These are phyloP conservation scores for Penicillium sp. DNA, from an alignment of 2,329 filamentous ascomycete species.

Conservation along the genomic window DNA sequence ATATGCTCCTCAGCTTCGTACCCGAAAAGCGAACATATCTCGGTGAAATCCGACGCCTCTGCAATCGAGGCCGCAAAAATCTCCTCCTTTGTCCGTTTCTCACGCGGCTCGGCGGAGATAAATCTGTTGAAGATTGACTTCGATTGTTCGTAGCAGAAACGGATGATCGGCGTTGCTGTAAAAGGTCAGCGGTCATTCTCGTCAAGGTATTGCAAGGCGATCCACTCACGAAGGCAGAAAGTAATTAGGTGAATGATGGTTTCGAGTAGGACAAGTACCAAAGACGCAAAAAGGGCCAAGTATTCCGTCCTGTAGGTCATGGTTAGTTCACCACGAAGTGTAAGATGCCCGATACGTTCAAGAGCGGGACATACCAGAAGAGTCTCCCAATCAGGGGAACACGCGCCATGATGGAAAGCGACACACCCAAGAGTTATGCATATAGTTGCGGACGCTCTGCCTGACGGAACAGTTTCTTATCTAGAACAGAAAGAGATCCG, in stretches of 20 bases:
- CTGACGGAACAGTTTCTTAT: neutral
- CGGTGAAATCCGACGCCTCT: constrained; percentile 87
- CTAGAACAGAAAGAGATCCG: neutral
- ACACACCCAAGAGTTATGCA: constrained; percentile 7
- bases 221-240: constrained; percentile 77
- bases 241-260: constrained; percentile 83
- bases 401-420: constrained; percentile 55
- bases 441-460: constrained; percentile 11
- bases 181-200: constrained; percentile 27
- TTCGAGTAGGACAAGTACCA: constrained; percentile 82
- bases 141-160: constrained; percentile 81
- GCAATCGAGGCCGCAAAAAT: constrained; percentile 77
- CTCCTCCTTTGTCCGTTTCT: constrained; percentile 71
- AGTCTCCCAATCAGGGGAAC: constrained; percentile 70
- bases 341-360: constrained; percentile 8
- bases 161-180: constrained; percentile 76
- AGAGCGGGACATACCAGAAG: constrained; percentile 49
- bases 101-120: constrained; percentile 71
- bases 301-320: constrained; percentile 73
- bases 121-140: constrained; percentile 81
- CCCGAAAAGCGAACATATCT: constrained; percentile 88
- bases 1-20: constrained; percentile 97
- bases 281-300: constrained; percentile 81
- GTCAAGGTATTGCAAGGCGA: neutral
- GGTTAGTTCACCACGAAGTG: constrained; percentile 19